Conservation (phyloP, 2,329 filamentous ascomycete genomes). For the Fusarium begoniae region DNA sequence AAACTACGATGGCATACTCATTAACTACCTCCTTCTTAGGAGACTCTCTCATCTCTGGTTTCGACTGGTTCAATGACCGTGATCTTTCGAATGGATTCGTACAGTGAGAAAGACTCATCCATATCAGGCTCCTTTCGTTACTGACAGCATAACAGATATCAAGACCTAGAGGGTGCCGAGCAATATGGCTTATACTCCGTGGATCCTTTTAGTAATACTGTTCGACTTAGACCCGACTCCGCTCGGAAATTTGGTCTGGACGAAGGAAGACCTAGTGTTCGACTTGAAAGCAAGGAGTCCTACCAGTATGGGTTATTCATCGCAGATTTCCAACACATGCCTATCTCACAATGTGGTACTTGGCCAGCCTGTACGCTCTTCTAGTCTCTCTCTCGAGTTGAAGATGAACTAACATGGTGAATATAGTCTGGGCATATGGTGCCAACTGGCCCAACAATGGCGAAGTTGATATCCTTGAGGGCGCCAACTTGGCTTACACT, state of each 20-base stretch:
- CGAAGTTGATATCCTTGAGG: slow-evolving; percentile 77
- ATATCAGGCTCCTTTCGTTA: slow-evolving; percentile 7
- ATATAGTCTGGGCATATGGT: slow-evolving; percentile 62
- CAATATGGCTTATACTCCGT: slow-evolving; percentile 53
- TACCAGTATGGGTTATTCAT: slow-evolving; percentile 76
- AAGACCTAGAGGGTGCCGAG: slow-evolving; percentile 53
- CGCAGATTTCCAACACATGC: slow-evolving; percentile 78
- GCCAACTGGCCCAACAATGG: slow-evolving; percentile 68
- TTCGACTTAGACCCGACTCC: slow-evolving; percentile 58
- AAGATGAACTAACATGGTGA: slow-evolving; percentile 8
- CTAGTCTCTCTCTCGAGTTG: background rate
- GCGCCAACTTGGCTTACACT: slow-evolving; percentile 67
- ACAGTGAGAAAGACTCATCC: slow-evolving; percentile 58
- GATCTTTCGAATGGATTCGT: slow-evolving; percentile 77
- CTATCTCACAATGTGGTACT: slow-evolving; percentile 72
- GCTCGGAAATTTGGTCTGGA: slow-evolving; percentile 49
- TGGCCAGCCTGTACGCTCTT: slow-evolving; percentile 73
- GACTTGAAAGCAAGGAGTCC: slow-evolving; percentile 70
- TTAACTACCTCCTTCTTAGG: slow-evolving; percentile 55
- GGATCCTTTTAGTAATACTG: slow-evolving; percentile 51
- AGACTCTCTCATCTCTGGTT: slow-evolving; percentile 56
- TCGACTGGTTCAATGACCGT: slow-evolving; percentile 58
- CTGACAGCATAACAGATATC: slow-evolving; percentile 50
- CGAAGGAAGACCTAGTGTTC: slow-evolving; percentile 66
- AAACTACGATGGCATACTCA: slow-evolving; percentile 51